Conservation (phyloP, 768 basidiomycete genomes). For the Trametes maxima region DNA sequence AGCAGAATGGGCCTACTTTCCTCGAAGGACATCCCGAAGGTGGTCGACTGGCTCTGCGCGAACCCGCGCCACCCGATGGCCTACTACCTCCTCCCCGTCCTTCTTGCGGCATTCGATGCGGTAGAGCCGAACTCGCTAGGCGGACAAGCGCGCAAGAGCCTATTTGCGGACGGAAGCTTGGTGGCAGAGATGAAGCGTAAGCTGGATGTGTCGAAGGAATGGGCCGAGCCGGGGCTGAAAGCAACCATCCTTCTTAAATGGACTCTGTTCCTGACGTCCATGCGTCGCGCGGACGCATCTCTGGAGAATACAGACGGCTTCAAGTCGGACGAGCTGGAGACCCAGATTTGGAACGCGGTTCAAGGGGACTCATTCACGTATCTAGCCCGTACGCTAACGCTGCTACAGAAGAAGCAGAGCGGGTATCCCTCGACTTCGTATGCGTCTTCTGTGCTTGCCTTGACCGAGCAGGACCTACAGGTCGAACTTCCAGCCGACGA, state of each 20-base stretch:
- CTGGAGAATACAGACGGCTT: slow-evolving; percentile 68
- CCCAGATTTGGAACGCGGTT: slow-evolving; percentile 79
- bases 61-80: slow-evolving; percentile 71
- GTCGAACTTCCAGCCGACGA: slow-evolving; percentile 45
- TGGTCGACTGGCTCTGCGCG: slow-evolving; percentile 71
- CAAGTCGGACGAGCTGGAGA: slow-evolving; percentile 78
- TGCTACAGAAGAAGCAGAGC: slow-evolving; percentile 52
- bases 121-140: slow-evolving; percentile 54
- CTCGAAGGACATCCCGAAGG: slow-evolving; percentile 57
- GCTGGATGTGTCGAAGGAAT: slow-evolving; percentile 51
- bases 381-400: slow-evolving; percentile 60
- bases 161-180: slow-evolving; percentile 49
- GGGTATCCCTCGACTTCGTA: slow-evolving; percentile 31
- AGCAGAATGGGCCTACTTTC: slow-evolving; percentile 64
- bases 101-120: slow-evolving; percentile 68
- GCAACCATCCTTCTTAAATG: slow-evolving; percentile 81
- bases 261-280: slow-evolving; percentile 82
- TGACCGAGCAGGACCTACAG: slow-evolving; percentile 41
- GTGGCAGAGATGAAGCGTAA: slow-evolving; percentile 63
- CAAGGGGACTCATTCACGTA: slow-evolving; percentile 82
- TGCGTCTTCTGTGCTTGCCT: slow-evolving; percentile 25
- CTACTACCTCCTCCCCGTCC: slow-evolving; percentile 65
- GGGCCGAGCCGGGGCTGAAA: slow-evolving; percentile 73
- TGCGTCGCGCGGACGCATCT: slow-evolving; percentile 65
- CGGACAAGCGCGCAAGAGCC: slow-evolving; percentile 47